Conservation (phyloP, 179 eudicot genomes). For the Kewa caespitosa region DNA sequence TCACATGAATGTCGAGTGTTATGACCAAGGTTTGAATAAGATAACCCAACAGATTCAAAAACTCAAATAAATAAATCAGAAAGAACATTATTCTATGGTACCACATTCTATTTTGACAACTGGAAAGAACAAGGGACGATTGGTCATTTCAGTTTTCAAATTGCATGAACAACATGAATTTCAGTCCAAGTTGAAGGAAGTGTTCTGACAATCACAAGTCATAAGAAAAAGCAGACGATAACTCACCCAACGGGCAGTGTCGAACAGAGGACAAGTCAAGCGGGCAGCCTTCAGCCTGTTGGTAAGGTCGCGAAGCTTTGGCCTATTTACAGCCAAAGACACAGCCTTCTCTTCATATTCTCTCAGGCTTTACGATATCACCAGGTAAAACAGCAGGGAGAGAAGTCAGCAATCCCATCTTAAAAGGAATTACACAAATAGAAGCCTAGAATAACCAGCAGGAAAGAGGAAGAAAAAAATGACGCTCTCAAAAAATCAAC, state of each 20-base stretch:
- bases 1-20: too few species aligned
- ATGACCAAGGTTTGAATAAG: too few species aligned
- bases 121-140: neutral
- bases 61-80: too few species aligned
- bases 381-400: neutral
- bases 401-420: slow-evolving; percentile 11
- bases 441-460: neutral
- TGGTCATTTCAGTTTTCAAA: neutral
- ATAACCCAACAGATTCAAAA: too few species aligned
- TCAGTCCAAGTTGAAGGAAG: neutral
- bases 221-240: neutral
- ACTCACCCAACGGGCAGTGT: slow-evolving; percentile 95
- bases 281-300: slow-evolving; percentile 80
- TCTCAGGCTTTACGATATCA: slow-evolving; percentile 51
- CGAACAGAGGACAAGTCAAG: slow-evolving; percentile 85
- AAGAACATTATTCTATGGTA: neutral
- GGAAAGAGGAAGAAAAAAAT: neutral
- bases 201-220: neutral
- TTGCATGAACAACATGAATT: neutral
- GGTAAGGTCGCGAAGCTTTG: slow-evolving; percentile 76
- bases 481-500: too few species aligned
- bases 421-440: neutral
- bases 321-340: slow-evolving; percentile 65
- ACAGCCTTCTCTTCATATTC: slow-evolving; percentile 95
- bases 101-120: neutral